These are phyloP conservation scores for Cochlearia excelsa DNA, from an alignment of 345 rosid species.

Conservation along the genomic window DNA sequence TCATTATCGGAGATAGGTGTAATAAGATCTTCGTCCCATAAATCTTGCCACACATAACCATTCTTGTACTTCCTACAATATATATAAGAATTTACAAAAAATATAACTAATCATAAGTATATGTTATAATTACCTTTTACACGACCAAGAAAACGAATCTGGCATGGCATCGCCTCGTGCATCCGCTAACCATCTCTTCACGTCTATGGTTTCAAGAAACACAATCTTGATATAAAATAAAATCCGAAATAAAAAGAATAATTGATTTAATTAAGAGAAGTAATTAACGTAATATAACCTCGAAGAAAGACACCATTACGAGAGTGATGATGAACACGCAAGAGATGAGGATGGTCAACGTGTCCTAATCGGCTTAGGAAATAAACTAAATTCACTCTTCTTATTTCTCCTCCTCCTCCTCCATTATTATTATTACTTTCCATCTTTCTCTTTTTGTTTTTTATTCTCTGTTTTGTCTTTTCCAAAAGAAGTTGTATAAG, in stretches of 20 bases:
- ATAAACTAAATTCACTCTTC: constrained; percentile 63
- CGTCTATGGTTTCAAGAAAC: constrained; percentile 40
- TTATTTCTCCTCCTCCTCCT: constrained; percentile 45
- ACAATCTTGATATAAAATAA: neutral
- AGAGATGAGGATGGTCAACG: constrained; percentile 73
- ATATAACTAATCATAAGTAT: neutral
- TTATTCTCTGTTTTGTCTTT: constrained; percentile 19
- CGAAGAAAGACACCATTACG: constrained; percentile 57
- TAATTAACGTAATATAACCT: constrained; percentile 34
- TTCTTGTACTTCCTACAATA: constrained; percentile 55
- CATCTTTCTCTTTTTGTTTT: constrained; percentile 16
- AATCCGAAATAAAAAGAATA: neutral
- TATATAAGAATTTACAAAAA: neutral
- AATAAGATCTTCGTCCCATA: constrained; percentile 66
- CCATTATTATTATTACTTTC: constrained; percentile 24
- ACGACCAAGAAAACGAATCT: constrained; percentile 66
- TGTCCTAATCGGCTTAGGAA: constrained; percentile 56
- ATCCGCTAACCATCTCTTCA: constrained; percentile 67
- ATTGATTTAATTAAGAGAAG: neutral
- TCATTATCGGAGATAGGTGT: constrained; percentile 69
- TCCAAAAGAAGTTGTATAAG: constrained; percentile 17
- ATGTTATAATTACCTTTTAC: constrained; percentile 49
- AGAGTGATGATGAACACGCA: constrained; percentile 51
- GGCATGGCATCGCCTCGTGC: constrained; percentile 74
- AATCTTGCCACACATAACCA: constrained; percentile 81